A percentile compares a stretch with the other conserved stretches of the same genome.
phyloP scores from a whole-genome alignment of 73 alveolate genomes.

The Paramecium sonneborni region DNA sequence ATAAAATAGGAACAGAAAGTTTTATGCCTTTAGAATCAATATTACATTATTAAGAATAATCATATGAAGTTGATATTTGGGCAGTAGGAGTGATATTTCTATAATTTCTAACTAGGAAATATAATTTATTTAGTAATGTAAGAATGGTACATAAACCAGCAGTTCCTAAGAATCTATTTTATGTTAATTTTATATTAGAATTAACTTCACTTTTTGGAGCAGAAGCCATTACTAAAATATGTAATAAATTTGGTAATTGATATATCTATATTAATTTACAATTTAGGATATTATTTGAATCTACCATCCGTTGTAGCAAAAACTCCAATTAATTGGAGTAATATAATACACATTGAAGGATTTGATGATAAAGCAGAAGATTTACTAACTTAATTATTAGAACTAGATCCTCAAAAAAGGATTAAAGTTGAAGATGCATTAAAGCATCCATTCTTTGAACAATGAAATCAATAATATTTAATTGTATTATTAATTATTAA shows the following conservation, averaged over 20 bases:
- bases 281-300: constrained; percentile 72
- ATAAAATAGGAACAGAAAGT: constrained; percentile 79
- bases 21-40: constrained; percentile 94
- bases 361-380: constrained; percentile 70
- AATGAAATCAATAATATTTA: neutral
- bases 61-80: constrained; percentile 92
- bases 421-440: constrained; percentile 86
- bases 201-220: constrained; percentile 75
- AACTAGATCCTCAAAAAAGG: constrained; percentile 81
- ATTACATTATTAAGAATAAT: constrained; percentile 78
- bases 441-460: constrained; percentile 82
- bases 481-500: constrained; percentile 12
- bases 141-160: constrained; percentile 63
- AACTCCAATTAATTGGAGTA: constrained; percentile 70
- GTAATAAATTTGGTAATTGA: constrained; percentile 21
- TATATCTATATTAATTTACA: neutral
- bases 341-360: constrained; percentile 60
- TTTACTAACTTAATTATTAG: constrained; percentile 30
- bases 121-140: constrained; percentile 76
- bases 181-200: constrained; percentile 73
- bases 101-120: constrained; percentile 80
- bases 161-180: constrained; percentile 77
- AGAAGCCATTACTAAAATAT: constrained; percentile 69
- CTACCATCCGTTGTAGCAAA: constrained; percentile 75
- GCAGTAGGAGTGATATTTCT: constrained; percentile 93